Evolutionary conservation across 2,329 filamentous ascomycete genomes (phyloP), one percentile per base, ranked within the genome.

Genomic region (Verruconis gallopava): DNA sequence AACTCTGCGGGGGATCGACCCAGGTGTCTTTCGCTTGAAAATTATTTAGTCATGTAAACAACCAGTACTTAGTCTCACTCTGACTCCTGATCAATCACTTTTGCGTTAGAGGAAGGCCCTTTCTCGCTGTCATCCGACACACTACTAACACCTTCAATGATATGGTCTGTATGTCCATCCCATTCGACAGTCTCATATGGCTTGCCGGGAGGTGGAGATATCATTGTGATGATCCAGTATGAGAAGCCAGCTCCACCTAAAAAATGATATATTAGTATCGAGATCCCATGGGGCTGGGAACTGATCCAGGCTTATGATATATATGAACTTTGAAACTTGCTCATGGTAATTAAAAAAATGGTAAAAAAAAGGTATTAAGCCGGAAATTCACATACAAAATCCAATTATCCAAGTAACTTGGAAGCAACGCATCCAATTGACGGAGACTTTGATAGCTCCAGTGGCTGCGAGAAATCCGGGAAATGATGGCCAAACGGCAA

Each of bases 401-500:
- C 30, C 40, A 21, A 38, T 37, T 11, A 44, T 15, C 32, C 17
- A 30, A 20, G 21, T 2, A 11, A 21, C 22, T 5, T 44, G 3
- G 40, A 43, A 28, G 3, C 21, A 21, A 13, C 15, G 17, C 14
- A 5, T 9, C 30, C 28, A 38, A 11, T 21, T 30, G 33, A 42
- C 14, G 30, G 21, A 5, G 3, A 42, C n/a, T 14, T 22, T 22
- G 9, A 37, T 21, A 6, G 25, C 40, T 13, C 40, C 40, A 30
- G 25, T 30, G 6, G 25, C 25, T 30, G 25, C 25, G 25, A 30
- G 6, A 11, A 12, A 44, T 21, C 22, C 22, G 42, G 33, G 42
- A 14, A 44, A 44, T 11, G 36, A 35, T 36, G 44, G 44, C 25
- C 34, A 46, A 3, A 40, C 42, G 13, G 17, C 34, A 18, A 46